Evolutionary conservation across 495 filamentous ascomycete genomes (phyloP).

Genomic region (Penicillium herquei): DNA sequence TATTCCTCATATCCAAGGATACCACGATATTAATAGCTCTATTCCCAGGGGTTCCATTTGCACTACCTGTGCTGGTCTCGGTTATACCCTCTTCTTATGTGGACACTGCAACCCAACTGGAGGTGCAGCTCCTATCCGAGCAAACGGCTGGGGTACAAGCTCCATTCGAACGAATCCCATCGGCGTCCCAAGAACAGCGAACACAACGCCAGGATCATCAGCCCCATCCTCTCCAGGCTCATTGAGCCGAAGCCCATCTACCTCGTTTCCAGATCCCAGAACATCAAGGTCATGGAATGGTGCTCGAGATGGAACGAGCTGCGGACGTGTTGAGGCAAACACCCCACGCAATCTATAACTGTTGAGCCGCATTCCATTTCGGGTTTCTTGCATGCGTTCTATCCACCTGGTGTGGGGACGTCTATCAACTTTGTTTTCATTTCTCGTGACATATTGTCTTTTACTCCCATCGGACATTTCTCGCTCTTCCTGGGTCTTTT

Average conservation of each 20-base stretch:
- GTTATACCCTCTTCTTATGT: slow-evolving; percentile 39
- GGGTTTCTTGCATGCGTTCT: neutral
- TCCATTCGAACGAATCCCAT: slow-evolving; percentile 6
- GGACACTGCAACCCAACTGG: slow-evolving; percentile 35
- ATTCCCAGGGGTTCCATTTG: slow-evolving; percentile 31
- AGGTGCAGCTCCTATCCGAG: slow-evolving; percentile 12
- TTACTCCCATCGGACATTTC: neutral
- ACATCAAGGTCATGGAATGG: slow-evolving; percentile 14
- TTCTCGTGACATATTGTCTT: neutral
- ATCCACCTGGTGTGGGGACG: neutral
- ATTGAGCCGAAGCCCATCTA: slow-evolving; percentile 33
- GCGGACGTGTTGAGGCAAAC: slow-evolving; percentile 25
- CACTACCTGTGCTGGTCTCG: slow-evolving; percentile 32
- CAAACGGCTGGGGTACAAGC: slow-evolving; percentile 3
- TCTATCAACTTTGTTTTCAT: neutral
- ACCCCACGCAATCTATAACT: slow-evolving; percentile 20
- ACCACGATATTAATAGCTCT: neutral
- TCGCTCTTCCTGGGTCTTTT: too few relatives aligned
- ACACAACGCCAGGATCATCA: slow-evolving; percentile 26
- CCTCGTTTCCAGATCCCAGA: slow-evolving; percentile 21
- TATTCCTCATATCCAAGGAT: neutral
- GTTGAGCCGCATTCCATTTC: neutral
- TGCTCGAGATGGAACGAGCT: slow-evolving; percentile 15
- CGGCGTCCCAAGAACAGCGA: slow-evolving; percentile 11
- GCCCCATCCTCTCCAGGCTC: slow-evolving; percentile 29